A percentile compares a stretch with the other conserved stretches of the same genome.
Evolutionary conservation across 495 filamentous ascomycete species (phyloP).

Genomic region (Chaetomium fimeti): DNA sequence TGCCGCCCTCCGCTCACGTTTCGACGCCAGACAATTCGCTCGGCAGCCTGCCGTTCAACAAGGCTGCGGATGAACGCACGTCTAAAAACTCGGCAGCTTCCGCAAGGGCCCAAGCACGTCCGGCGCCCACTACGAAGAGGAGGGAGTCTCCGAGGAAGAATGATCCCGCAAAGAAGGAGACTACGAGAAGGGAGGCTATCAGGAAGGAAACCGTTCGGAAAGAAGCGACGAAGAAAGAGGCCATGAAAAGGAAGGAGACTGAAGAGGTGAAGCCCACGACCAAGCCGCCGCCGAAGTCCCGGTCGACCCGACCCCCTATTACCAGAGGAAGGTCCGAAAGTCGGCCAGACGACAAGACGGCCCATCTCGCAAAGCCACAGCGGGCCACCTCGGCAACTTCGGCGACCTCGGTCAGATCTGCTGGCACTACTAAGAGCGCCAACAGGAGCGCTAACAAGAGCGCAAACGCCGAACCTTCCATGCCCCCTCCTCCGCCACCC

Average conservation of each 20-base stretch:
- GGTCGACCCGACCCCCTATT: slow-evolving; percentile 16
- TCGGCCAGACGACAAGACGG: slow-evolving; percentile 4
- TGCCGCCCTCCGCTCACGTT: slow-evolving; percentile 22
- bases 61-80: neutral
- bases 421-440: slow-evolving; percentile 12
- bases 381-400: slow-evolving; percentile 19
- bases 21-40: slow-evolving; percentile 26
- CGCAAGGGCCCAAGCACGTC: neutral
- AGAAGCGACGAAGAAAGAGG: neutral
- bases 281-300: slow-evolving; percentile 6
- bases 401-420: slow-evolving; percentile 18
- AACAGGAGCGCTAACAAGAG: slow-evolving; percentile 13
- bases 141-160: slow-evolving; percentile 8
- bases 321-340: slow-evolving; percentile 20
- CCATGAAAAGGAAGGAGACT: neutral
- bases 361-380: neutral
- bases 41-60: slow-evolving; percentile 16
- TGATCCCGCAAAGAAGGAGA: neutral
- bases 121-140: neutral
- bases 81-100: slow-evolving; percentile 3
- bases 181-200: slow-evolving; percentile 1
- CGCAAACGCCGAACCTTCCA: slow-evolving; percentile 10
- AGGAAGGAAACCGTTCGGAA: neutral
- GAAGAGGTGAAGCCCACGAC: slow-evolving; percentile 6
- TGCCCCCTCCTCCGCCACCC: slow-evolving; percentile 1